These are phyloP conservation scores for Amaranthus palmeri DNA, from an alignment of 148 eudicot species.

Conservation along the genomic window DNA sequence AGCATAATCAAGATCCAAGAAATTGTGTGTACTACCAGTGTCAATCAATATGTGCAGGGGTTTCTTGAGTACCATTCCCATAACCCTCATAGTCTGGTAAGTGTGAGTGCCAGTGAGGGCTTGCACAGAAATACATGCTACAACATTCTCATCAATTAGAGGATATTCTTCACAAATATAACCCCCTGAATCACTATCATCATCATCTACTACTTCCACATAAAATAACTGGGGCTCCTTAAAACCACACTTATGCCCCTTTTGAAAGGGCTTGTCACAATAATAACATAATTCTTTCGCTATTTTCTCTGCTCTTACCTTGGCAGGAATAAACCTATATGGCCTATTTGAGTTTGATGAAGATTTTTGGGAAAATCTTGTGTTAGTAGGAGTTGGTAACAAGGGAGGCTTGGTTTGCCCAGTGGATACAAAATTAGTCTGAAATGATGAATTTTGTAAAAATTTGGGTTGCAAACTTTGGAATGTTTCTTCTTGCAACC, in stretches of 20 bases:
- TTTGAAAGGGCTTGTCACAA: background rate
- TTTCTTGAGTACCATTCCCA: background rate
- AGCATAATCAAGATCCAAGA: background rate
- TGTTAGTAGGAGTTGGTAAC: background rate
- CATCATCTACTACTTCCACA: background rate
- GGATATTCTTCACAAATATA: background rate
- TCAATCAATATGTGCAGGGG: background rate
- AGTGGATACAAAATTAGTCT: background rate
- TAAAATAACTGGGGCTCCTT: background rate
- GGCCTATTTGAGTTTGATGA: background rate
- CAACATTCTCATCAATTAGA: too few species aligned
- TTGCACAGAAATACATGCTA: background rate
- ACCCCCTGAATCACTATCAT: background rate
- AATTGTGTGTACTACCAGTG: background rate
- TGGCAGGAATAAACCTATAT: background rate
- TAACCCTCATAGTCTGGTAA: background rate
- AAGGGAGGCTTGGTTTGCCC: background rate
- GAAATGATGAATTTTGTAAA: too few species aligned
- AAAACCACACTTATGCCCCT: background rate
- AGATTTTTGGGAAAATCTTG: too few species aligned
- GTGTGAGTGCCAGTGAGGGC: background rate
- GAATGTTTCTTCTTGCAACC: background rate
- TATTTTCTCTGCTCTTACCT: too few species aligned
- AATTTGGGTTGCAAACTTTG: too few species aligned
- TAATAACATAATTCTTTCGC: background rate